Evolutionary conservation across 192 early-diverging fungal genomes (phyloP).

Genomic region (Mortierella alpina): DNA sequence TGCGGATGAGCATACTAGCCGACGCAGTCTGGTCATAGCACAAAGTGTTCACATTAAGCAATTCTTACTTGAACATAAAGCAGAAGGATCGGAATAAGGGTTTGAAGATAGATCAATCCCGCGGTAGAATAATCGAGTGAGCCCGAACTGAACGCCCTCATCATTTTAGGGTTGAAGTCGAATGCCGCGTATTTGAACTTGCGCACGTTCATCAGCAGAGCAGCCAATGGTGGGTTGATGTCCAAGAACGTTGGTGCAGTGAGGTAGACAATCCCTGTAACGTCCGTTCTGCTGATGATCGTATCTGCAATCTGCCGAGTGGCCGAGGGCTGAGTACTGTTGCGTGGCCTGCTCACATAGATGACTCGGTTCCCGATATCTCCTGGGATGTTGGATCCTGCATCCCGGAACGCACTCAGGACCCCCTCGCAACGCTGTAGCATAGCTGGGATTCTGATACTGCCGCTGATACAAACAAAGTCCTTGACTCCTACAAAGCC

Average conservation of each 20-base stretch:
- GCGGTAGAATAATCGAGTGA: conserved; percentile 28
- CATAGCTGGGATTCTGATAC: conserved; percentile 8
- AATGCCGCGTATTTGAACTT: conserved; percentile 31
- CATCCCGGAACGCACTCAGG: conserved; percentile 16
- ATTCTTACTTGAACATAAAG: conserved; percentile 34
- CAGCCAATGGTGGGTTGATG: neutral
- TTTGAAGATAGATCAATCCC: conserved; percentile 36
- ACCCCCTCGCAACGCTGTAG: conserved; percentile 46
- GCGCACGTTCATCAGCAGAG: conserved; percentile 16
- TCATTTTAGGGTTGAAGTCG: conserved; percentile 28
- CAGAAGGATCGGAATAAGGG: conserved; percentile 20
- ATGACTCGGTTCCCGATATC: conserved; percentile 24
- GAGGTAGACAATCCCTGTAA: conserved; percentile 34
- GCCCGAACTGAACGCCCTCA: neutral
- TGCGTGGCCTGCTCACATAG: conserved; percentile 10
- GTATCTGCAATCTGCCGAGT: neutral
- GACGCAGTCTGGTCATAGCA: neutral
- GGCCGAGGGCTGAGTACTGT: neutral
- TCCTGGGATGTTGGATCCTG: neutral
- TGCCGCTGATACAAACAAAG: conserved; percentile 40
- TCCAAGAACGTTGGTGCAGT: conserved; percentile 20
- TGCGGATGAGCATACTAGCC: neutral
- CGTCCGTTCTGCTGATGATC: neutral
- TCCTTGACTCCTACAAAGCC: conserved; percentile 25
- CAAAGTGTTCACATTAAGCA: neutral